Evolutionary conservation across 305 asterid species (phyloP).

Genomic region (Solanum hybrid): DNA sequence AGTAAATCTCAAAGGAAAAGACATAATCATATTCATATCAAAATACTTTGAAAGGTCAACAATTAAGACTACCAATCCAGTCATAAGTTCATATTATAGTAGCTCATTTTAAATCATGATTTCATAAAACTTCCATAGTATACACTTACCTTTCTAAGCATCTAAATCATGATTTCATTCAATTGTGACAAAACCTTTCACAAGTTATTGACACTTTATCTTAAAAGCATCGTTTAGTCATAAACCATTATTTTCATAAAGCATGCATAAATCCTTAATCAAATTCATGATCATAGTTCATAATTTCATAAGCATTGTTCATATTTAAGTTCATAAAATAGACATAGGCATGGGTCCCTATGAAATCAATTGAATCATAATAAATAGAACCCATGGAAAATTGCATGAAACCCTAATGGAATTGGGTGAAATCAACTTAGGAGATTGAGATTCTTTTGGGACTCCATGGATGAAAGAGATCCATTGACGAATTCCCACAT

Average conservation of each 20-base stretch:
- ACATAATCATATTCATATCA: not conserved
- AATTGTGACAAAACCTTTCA: not conserved
- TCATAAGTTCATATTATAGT: not conserved
- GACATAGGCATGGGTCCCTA: not conserved
- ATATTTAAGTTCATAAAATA: not conserved
- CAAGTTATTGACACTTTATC: not conserved
- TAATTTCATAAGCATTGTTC: not conserved
- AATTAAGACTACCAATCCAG: too few species aligned
- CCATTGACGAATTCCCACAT: too few species aligned
- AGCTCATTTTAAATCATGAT: not conserved
- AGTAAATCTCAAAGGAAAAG: not conserved
- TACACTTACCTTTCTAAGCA: not conserved
- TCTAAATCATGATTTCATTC: not conserved
- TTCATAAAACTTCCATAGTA: not conserved
- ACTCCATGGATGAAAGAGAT: too few species aligned
- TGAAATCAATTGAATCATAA: not conserved
- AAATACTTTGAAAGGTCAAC: not conserved
- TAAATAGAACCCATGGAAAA: too few species aligned
- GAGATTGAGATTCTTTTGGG: too few species aligned
- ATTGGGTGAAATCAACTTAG: too few species aligned
- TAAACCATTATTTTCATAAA: not conserved
- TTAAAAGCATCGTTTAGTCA: not conserved
- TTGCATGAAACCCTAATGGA: too few species aligned
- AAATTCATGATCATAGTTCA: not conserved
- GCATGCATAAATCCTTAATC: not conserved